Evolutionary conservation across 805 yeast species (phyloP), one percentile per base, ranked within the genome.

Genomic region (Candida railenensis): DNA sequence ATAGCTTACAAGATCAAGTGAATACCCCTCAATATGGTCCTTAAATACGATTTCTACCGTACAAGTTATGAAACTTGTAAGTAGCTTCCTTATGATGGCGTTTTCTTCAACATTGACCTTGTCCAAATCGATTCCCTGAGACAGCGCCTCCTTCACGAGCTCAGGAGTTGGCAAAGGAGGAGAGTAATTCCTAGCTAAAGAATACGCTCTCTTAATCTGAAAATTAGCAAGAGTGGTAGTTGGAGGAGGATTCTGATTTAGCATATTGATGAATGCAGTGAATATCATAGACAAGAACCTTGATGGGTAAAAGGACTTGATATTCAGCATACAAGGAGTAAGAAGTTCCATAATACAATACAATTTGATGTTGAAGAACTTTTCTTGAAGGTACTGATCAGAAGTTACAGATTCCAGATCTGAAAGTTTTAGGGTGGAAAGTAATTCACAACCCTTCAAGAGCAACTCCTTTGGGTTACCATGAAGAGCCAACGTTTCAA

Each of bases 381-480:
- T 58, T 47, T 59, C 66, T 48, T 48, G 51, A 9, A 36, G 12
- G 2, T 37, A 44, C 8, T 4, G 22, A 20, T 49, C 49, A 28
- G 52, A 57, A 32, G 51, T 44, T 9, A 38, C 37, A 3, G 41
- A 44, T 4, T 44, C 45, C 18, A 55, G 56, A 12, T 51, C 54
- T 20, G 53, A 51, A 3, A 65, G 54, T 18, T 58, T 59, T 28
- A 85, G 52, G 0, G 61, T 49, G 12, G 71, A 53, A 16, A 91
- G 59, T 22, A 86, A 59, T 59, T 89, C 96, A 59, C 87, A 83
- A 11, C 82, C 69, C 49, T 85, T 81, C 44, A 91, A 64, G 33
- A 90, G 78, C 45, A 89, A 63, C 63, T 90, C 96, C 55, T 88
- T 89, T 5, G 94, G 85, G 57, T 87, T 87, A 12, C 96, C 97